Evolutionary conservation across 1,139 yeast genomes (phyloP), one percentile per base, ranked within the genome.

Genomic region (Candida sp.): DNA sequence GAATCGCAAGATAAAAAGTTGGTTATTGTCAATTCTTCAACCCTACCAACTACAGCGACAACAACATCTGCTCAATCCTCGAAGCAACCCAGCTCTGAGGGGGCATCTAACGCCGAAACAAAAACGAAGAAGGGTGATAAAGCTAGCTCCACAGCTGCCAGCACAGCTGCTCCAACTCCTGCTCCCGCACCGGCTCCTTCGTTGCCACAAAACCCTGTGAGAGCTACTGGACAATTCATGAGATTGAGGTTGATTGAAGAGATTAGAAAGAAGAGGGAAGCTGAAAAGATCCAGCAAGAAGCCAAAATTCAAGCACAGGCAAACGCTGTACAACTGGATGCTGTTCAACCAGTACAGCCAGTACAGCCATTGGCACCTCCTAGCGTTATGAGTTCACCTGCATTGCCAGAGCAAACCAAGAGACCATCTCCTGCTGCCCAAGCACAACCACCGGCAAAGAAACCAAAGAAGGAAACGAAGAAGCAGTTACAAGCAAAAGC

Each of bases 211-310:
- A 55, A 63, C 25, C 59, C 68, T 7, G 58, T 68, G n/a, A 56
- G 67, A 33, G 61, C 69, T 23, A 66, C 77, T 4, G 78, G 78
- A 33, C 81, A 77, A 58, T 78, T 78, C 54, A 76, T 77, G 81
- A 69, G 83, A 51, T 65, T 78, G 42, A 60, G 83, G 31, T 73
- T 77, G 53, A 76, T 78, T 51, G 82, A 78, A 54, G 81, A 77
- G 54, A 77, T 77, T 27, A 62, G 82, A 31, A 77, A 77, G 53
- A 63, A 77, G 54, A 72, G 75, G 57, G 81, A 76, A 55, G 68
- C 75, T 3, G 80, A 77, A 49, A 75, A 75, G 56, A 71, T 70
- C 2, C 78, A 72, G 56, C 77, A 74, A 47, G 81, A 75, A 49
- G 78, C 73, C 44, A 73, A 57, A 50, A 70, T 59, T 41, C 71